These are phyloP conservation scores for Suillus decipiens DNA, from an alignment of 768 basidiomycete species.

Conservation along the genomic window DNA sequence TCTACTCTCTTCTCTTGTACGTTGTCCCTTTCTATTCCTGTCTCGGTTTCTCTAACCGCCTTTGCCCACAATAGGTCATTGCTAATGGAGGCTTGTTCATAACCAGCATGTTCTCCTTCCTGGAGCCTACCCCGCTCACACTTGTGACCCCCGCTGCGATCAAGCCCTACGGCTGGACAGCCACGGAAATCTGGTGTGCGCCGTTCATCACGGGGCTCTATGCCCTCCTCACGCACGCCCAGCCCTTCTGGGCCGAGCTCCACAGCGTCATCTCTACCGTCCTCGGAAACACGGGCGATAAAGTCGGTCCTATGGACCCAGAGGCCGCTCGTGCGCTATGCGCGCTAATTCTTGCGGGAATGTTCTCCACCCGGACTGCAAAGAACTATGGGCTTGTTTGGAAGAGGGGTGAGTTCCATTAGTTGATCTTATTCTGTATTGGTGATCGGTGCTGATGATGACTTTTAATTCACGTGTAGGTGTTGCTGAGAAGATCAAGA, in stretches of 20 bases:
- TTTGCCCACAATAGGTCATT: constrained; percentile 45
- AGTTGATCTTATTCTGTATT: background rate
- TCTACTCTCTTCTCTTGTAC: constrained; percentile 68
- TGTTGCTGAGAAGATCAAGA: constrained; percentile 29
- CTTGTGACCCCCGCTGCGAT: constrained; percentile 81
- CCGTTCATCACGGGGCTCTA: constrained; percentile 76
- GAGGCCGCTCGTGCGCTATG: constrained; percentile 73
- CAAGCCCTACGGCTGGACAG: constrained; percentile 81
- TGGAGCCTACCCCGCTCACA: constrained; percentile 67
- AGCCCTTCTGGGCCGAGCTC: constrained; percentile 76
- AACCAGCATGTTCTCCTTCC: constrained; percentile 70
- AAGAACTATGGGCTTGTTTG: constrained; percentile 54
- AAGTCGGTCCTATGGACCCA: constrained; percentile 54
- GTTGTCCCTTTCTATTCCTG: constrained; percentile 24
- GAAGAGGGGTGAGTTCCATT: constrained; percentile 18
- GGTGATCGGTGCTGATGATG: background rate
- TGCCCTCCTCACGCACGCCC: constrained; percentile 81
- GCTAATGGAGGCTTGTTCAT: constrained; percentile 85
- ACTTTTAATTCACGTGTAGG: constrained; percentile 13
- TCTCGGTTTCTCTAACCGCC: background rate
- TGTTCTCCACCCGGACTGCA: constrained; percentile 66
- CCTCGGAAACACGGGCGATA: constrained; percentile 40
- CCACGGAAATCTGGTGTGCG: constrained; percentile 84
- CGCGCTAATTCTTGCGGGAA: constrained; percentile 57
- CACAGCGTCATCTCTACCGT: constrained; percentile 50